phyloP scores from a whole-genome alignment of 495 filamentous ascomycete genomes.

The Penicillium turbatum region DNA sequence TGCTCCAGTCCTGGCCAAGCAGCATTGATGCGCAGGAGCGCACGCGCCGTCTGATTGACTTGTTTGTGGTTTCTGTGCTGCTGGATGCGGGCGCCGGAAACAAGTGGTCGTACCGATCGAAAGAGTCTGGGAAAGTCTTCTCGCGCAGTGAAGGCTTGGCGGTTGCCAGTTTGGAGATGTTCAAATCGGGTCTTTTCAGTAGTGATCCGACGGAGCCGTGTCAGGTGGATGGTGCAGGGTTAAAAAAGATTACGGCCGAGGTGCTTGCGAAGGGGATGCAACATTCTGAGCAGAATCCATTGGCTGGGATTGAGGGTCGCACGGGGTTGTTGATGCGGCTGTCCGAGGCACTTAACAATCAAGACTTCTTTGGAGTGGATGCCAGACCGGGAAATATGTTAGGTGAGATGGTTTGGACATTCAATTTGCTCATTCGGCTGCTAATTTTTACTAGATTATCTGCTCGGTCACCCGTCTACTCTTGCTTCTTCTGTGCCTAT shows the following conservation, averaged over 20 bases:
- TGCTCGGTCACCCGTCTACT: constrained; percentile 86
- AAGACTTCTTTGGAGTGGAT: constrained; percentile 79
- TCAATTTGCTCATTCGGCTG: constrained; percentile 1
- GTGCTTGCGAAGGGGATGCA: constrained; percentile 77
- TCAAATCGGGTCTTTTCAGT: constrained; percentile 90
- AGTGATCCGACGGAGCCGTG: constrained; percentile 74
- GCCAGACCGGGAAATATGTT: constrained; percentile 92
- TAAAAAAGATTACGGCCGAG: constrained; percentile 71
- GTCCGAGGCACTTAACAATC: constrained; percentile 70
- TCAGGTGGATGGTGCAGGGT: constrained; percentile 81
- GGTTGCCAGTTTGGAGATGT: constrained; percentile 95
- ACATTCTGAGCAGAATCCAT: constrained; percentile 71
- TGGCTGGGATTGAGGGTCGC: constrained; percentile 84
- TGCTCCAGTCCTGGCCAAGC: constrained; percentile 61
- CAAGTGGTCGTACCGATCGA: constrained; percentile 78
- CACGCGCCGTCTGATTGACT: constrained; percentile 60
- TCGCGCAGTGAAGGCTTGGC: constrained; percentile 88
- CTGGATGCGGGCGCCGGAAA: constrained; percentile 65
- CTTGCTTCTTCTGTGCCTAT: constrained; percentile 83
- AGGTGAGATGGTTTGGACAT: constrained; percentile 50
- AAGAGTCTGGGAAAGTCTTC: constrained; percentile 81
- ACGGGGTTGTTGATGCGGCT: constrained; percentile 75
- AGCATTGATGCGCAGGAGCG: constrained; percentile 58
- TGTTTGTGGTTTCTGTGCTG: constrained; percentile 65
- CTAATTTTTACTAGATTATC: constrained; percentile 60